phyloP scores from a whole-genome alignment of 208 protist species.

The Trypanosoma scelopori region DNA sequence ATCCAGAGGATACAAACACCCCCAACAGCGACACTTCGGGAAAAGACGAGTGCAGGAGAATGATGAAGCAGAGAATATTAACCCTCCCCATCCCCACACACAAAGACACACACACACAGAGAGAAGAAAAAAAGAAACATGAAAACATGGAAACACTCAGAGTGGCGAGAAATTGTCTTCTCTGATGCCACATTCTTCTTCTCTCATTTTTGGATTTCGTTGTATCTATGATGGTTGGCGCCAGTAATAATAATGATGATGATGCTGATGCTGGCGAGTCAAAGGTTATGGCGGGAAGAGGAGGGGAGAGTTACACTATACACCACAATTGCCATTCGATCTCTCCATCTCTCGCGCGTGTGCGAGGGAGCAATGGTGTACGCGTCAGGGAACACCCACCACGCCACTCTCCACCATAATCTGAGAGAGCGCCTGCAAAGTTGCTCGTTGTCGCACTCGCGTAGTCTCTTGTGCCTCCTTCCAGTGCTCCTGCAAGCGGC shows the following conservation, averaged over 20 bases:
- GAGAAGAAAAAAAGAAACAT: slow-evolving; percentile 4
- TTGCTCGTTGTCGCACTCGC: slow-evolving; percentile 44
- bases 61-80: neutral
- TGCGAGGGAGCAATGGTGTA: neutral
- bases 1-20: no score
- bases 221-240: no score
- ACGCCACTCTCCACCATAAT: slow-evolving; percentile 33
- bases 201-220: no score
- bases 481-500: slow-evolving; percentile 30
- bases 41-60: neutral
- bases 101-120: no score
- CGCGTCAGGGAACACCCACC: neutral
- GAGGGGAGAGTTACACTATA: neutral
- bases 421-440: slow-evolving; percentile 53
- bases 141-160: neutral
- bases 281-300: no score
- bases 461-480: slow-evolving; percentile 38
- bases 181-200: no score
- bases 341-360: neutral
- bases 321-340: neutral
- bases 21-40: no score
- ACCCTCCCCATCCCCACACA: no score
- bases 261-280: no score
- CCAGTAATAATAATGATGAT: no score
- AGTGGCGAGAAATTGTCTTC: no score